These are phyloP conservation scores for Endocarpon pusillum DNA, from an alignment of 495 filamentous ascomycete genomes.

Conservation along the genomic window DNA sequence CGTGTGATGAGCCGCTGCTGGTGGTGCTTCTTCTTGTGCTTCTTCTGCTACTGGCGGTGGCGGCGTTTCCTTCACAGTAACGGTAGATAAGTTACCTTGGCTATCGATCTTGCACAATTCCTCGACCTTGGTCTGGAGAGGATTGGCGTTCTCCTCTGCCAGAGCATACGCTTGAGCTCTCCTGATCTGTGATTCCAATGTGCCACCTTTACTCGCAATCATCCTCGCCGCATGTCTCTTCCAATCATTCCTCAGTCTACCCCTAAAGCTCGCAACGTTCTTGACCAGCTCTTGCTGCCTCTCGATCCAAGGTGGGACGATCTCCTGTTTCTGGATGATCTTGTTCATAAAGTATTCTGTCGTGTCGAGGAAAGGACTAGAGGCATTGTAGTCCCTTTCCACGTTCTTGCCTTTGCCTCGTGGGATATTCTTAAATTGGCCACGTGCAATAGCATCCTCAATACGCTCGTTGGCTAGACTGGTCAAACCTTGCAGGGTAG, in stretches of 20 bases:
- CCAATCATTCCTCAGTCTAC: slow-evolving; percentile 68
- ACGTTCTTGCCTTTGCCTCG: slow-evolving; percentile 55
- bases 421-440: slow-evolving; percentile 77
- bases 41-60: slow-evolving; percentile 5
- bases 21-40: not conserved
- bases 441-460: slow-evolving; percentile 80
- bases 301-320: slow-evolving; percentile 57
- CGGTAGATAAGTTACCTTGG: slow-evolving; percentile 24
- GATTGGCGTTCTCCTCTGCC: slow-evolving; percentile 42
- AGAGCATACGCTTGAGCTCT: slow-evolving; percentile 56
- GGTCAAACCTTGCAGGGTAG: slow-evolving; percentile 58
- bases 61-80: slow-evolving; percentile 21
- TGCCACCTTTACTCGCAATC: slow-evolving; percentile 67
- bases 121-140: slow-evolving; percentile 26
- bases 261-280: slow-evolving; percentile 51
- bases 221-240: slow-evolving; percentile 63
- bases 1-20: not conserved
- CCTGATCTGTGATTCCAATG: slow-evolving; percentile 55
- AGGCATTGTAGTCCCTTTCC: slow-evolving; percentile 62
- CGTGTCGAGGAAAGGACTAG: slow-evolving; percentile 83
- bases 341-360: slow-evolving; percentile 98
- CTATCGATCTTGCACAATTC: slow-evolving; percentile 24
- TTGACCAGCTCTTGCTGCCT: slow-evolving; percentile 84
- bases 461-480: slow-evolving; percentile 86
- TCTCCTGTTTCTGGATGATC: slow-evolving; percentile 85